Evolutionary conservation across 805 yeast species (phyloP).

Genomic region (Candida maltosa): DNA sequence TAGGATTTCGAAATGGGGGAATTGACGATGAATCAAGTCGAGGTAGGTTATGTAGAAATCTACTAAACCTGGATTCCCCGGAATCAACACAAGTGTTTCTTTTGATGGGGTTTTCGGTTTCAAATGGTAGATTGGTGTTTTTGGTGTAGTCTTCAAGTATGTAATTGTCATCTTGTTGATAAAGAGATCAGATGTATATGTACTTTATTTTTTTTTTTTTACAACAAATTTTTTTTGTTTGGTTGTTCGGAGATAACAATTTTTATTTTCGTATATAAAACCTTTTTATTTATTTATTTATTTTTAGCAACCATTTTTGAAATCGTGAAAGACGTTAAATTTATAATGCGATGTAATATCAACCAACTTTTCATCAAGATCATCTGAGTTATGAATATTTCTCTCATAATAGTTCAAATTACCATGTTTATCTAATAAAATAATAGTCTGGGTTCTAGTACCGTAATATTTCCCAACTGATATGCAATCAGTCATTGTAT

Average conservation of each 20-base stretch:
- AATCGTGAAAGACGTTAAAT: conserved; percentile 4
- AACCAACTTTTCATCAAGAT: conserved; percentile 6
- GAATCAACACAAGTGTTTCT: conserved; percentile 52
- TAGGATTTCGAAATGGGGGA: conserved; percentile 49
- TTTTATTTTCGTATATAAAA: too few species aligned
- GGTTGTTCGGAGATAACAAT: too few species aligned
- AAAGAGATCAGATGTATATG: too few species aligned
- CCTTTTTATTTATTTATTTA: too few species aligned
- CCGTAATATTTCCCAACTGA: conserved; percentile 65
- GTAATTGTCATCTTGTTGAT: conserved; percentile 5
- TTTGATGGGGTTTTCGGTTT: conserved; percentile 17
- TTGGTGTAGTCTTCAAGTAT: conserved; percentile 7
- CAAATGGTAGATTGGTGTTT: conserved; percentile 25
- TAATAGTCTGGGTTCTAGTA: conserved; percentile 82
- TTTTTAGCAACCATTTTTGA: too few species aligned
- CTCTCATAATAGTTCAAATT: conserved; percentile 59
- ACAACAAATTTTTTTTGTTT: too few species aligned
- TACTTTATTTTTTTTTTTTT: too few species aligned
- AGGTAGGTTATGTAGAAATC: conserved; percentile 62
- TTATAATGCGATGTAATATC: conserved; percentile 6
- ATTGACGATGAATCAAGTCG: conserved; percentile 32
- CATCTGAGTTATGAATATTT: conserved; percentile 51
- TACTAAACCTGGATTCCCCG: conserved; percentile 77
- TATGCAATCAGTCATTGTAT: conserved; percentile 2
- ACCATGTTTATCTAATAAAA: conserved; percentile 53